Evolutionary conservation across 2,329 filamentous ascomycete genomes (phyloP).

Genomic region (Fusarium nanum): DNA sequence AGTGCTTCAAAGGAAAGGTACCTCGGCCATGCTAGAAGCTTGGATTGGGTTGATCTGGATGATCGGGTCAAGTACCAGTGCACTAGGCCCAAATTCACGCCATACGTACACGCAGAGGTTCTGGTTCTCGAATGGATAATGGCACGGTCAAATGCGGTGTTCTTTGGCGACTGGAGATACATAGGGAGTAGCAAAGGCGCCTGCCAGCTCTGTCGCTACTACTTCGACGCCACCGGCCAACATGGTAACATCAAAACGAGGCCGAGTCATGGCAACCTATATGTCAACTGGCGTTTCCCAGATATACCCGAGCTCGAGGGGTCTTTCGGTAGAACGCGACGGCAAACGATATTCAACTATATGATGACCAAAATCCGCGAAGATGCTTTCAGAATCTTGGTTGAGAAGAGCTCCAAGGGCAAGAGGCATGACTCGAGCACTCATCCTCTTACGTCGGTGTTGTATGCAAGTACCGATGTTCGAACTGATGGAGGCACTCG

Average conservation of each 20-base stretch:
- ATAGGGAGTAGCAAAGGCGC: slow-evolving; percentile 58
- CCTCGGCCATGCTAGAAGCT: slow-evolving; percentile 12
- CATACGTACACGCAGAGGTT: slow-evolving; percentile 53
- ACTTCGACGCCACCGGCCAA: slow-evolving; percentile 46
- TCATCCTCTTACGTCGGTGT: slow-evolving; percentile 23
- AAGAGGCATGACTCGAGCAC: slow-evolving; percentile 52
- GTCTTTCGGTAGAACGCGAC: neutral
- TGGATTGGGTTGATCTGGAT: slow-evolving; percentile 46
- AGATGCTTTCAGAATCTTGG: slow-evolving; percentile 47
- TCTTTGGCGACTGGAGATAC: slow-evolving; percentile 51
- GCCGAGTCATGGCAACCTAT: slow-evolving; percentile 52
- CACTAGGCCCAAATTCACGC: slow-evolving; percentile 29
- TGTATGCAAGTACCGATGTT: slow-evolving; percentile 16
- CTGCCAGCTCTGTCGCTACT: slow-evolving; percentile 54
- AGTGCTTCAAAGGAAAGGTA: slow-evolving; percentile 6
- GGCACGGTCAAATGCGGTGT: slow-evolving; percentile 30
- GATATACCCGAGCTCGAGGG: slow-evolving; percentile 45
- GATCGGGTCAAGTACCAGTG: slow-evolving; percentile 35
- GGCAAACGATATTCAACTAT: slow-evolving; percentile 41
- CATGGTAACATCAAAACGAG: slow-evolving; percentile 45
- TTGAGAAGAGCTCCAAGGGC: slow-evolving; percentile 41
- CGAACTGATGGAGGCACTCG: slow-evolving; percentile 16
- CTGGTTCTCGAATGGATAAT: slow-evolving; percentile 47
- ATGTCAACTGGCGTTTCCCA: slow-evolving; percentile 53
- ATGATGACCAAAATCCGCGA: slow-evolving; percentile 46